Percentiles rank a stretch among this genome's conserved stretches.
These are phyloP conservation scores for Melastoma malabathricum DNA, from an alignment of 345 rosid species.

Conservation along the genomic window DNA sequence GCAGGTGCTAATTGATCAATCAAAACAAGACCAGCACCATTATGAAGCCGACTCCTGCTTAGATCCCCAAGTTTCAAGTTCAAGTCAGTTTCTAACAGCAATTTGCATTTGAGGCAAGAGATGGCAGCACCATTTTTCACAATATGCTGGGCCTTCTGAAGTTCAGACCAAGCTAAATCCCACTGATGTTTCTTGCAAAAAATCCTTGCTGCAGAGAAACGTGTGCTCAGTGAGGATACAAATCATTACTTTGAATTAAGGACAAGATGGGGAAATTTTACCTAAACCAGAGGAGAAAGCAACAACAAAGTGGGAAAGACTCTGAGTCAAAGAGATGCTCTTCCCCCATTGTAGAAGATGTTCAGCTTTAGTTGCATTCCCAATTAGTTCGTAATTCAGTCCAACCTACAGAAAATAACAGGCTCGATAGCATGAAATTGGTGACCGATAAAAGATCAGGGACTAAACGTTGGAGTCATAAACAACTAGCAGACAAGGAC, in stretches of 20 bases:
- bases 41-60: conserved; percentile 23
- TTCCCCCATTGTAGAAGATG: conserved; percentile 66
- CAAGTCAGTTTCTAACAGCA: conserved; percentile 47
- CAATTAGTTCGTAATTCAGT: conserved; percentile 50
- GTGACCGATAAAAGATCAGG: no score
- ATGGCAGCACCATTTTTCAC: conserved; percentile 19
- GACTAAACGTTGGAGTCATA: no score
- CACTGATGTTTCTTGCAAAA: conserved; percentile 47
- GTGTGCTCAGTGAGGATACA: background rate
- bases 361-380: conserved; percentile 76
- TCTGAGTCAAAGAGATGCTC: conserved; percentile 44
- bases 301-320: conserved; percentile 44
- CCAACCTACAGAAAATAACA: conserved; percentile 42
- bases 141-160: conserved; percentile 42
- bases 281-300: conserved; percentile 75
- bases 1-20: conserved; percentile 36
- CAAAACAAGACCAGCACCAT: conserved; percentile 12
- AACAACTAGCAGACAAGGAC: no score
- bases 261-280: conserved; percentile 11
- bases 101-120: conserved; percentile 56
- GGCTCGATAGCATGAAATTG: background rate
- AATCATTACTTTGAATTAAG: background rate
- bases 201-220: conserved; percentile 37
- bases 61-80: conserved; percentile 68
- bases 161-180: conserved; percentile 61